A percentile compares a stretch with the other conserved stretches of the same genome.
Conservation (phyloP, 163 green algal genomes). For the Volvox carteri region DNA sequence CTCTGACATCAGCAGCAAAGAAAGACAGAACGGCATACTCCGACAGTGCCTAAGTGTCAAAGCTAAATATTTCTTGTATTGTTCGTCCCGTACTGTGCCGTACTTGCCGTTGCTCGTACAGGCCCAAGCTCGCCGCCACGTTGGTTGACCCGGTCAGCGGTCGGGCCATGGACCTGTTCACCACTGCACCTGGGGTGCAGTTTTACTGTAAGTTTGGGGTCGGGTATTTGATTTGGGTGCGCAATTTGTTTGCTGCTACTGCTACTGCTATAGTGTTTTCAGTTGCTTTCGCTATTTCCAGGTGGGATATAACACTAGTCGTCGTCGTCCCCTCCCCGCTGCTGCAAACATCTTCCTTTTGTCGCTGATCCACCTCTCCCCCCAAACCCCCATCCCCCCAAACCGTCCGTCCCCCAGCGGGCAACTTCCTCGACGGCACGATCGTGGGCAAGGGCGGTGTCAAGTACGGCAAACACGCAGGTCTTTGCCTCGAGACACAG, state of each 20-base stretch:
- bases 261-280: too few relatives aligned
- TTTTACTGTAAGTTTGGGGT: constrained; percentile 65
- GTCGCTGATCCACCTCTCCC: not conserved
- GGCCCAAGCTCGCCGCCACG: constrained; percentile 71
- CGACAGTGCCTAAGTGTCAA: too few relatives aligned
- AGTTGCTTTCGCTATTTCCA: too few relatives aligned
- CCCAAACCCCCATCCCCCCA: not conserved
- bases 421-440: constrained; percentile 65
- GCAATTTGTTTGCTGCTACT: too few relatives aligned
- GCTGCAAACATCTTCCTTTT: too few relatives aligned
- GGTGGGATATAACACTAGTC: too few relatives aligned
- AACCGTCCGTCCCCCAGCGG: constrained; percentile 50
- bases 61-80: too few relatives aligned
- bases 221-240: too few relatives aligned
- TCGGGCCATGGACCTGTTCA: constrained; percentile 70
- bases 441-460: constrained; percentile 53
- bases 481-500: constrained; percentile 77
- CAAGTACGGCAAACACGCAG: constrained; percentile 67
- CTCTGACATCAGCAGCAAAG: too few relatives aligned
- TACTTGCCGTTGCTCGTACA: constrained; percentile 43
- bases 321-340: too few relatives aligned
- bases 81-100: too few relatives aligned
- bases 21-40: too few relatives aligned
- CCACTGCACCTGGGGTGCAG: constrained; percentile 73
- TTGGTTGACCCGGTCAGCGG: constrained; percentile 67